Evolutionary conservation across 2,329 filamentous ascomycete genomes (phyloP), one percentile per base, ranked within the genome.

Genomic region (Hymenoscyphus repandus): DNA sequence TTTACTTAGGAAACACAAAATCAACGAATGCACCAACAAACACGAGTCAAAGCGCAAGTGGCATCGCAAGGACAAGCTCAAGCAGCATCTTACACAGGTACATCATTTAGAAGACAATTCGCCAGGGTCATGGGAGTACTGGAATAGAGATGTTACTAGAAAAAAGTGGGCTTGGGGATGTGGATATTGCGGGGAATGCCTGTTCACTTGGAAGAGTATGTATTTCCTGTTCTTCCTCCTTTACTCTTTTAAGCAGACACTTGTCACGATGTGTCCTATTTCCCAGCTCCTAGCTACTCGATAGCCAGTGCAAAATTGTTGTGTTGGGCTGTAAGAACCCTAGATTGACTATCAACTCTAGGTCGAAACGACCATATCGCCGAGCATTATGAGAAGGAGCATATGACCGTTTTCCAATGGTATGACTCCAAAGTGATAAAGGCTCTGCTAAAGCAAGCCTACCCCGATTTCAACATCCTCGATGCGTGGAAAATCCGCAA

Each of bases 161-260:
- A 52, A 49, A 36, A 61, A 60, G 34, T 55, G 48, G 38, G 58
- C 58, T 42, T 61, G 58, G 56, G 58, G 59, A 3, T 61, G 59
- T 48, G 59, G 58, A n/a, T 61, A 55, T 37, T 60, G 59, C 49
- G 59, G 56, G 4, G 47, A 2, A 7, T 59, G 53, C 17, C 50
- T 45, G 6, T 54, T 55, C 7, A 55, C 54, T 32, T 61, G 59
- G 59, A 52, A 58, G 45, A 54, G 59, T 61, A 51, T 47, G 56
- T 56, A 37, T 6, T 34, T 40, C 39, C 20, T 17, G 15, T 31
- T 6, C 6, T 39, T 49, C 22, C 30, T 44, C 12, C 45, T 11
- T 30, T 50, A 31, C n/a, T 18, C 1, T 47, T n/a, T 17, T 32
- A n/a, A 30, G 31, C 12, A 27, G 1, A 22, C 36, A 13, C 31